Conservation (phyloP, 2,329 filamentous ascomycete species). For the Cladosporium sp. region DNA sequence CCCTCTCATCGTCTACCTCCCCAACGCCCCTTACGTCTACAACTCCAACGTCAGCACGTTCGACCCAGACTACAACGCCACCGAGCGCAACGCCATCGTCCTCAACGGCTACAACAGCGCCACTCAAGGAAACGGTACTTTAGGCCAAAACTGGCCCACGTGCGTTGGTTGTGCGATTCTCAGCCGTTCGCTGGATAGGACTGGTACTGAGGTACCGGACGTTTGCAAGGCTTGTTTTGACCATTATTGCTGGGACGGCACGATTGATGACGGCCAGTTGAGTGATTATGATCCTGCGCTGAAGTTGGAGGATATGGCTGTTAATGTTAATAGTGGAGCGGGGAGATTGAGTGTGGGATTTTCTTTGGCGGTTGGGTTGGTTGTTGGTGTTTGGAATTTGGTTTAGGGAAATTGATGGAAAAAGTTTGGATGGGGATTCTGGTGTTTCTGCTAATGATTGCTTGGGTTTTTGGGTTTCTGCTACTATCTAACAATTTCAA, state of each 20-base stretch:
- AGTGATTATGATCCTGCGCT: slow-evolving; percentile 24
- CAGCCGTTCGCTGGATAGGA: slow-evolving; percentile 67
- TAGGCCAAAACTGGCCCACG: slow-evolving; percentile 65
- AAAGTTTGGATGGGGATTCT: too few relatives aligned
- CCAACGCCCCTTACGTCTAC: slow-evolving; percentile 62
- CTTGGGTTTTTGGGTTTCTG: too few relatives aligned
- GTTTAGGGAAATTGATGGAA: not conserved
- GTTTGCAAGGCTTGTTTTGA: slow-evolving; percentile 73
- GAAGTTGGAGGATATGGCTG: slow-evolving; percentile 18
- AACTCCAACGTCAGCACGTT: slow-evolving; percentile 78
- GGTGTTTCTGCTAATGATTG: too few relatives aligned
- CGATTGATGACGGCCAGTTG: slow-evolving; percentile 34
- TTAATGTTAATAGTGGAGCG: slow-evolving; percentile 17
- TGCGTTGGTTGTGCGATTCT: slow-evolving; percentile 89
- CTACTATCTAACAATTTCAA: too few relatives aligned
- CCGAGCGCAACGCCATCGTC: slow-evolving; percentile 73
- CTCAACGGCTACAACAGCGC: slow-evolving; percentile 79
- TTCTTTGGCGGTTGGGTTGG: not conserved
- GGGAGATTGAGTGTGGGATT: not conserved
- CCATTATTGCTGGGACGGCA: slow-evolving; percentile 93
- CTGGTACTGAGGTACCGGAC: slow-evolving; percentile 61
- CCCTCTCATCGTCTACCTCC: slow-evolving; percentile 80
- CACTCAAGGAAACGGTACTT: slow-evolving; percentile 75
- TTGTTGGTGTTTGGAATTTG: not conserved
- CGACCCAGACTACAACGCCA: slow-evolving; percentile 57